A percentile compares a stretch with the other conserved stretches of the same genome.
phyloP scores from a whole-genome alignment of 257 asterid genomes.

The Prunella vulgaris region DNA sequence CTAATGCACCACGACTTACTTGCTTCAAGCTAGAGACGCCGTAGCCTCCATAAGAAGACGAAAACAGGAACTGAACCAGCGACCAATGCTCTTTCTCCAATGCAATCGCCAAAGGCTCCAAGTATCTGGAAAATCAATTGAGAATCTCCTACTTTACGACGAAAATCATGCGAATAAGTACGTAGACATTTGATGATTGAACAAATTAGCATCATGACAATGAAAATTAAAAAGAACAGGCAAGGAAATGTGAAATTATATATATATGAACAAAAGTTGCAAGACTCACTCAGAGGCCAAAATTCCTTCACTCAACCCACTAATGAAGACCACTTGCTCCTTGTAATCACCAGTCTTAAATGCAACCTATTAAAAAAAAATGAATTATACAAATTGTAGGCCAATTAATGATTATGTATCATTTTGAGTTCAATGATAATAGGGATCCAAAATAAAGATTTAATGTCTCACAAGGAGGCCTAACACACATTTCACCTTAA shows the following conservation, averaged over 20 bases:
- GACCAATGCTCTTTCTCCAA: constrained; percentile 93
- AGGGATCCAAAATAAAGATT: too few species aligned
- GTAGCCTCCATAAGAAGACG: constrained; percentile 87
- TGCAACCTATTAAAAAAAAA: constrained; percentile 54
- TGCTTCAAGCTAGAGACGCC: constrained; percentile 92
- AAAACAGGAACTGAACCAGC: constrained; percentile 73
- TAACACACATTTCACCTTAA: too few species aligned
- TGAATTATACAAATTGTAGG: background rate
- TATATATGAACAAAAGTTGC: too few species aligned
- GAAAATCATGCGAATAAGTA: background rate
- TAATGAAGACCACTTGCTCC: constrained; percentile 80
- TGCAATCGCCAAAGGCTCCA: constrained; percentile 87
- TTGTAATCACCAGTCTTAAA: constrained; percentile 84
- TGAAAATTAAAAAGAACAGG: background rate
- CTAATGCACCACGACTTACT: constrained; percentile 21
- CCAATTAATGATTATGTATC: background rate
- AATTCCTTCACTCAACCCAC: constrained; percentile 89
- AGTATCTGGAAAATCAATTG: constrained; percentile 48
- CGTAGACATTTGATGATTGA: background rate
- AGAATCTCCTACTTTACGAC: constrained; percentile 16
- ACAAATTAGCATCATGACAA: background rate
- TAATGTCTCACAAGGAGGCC: too few species aligned
- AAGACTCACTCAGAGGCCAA: constrained; percentile 77
- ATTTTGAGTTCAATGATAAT: too few species aligned
- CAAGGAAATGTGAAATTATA: background rate